These are phyloP conservation scores for Parastagonospora avenae DNA, from an alignment of 2,329 filamentous ascomycete genomes.

Conservation along the genomic window DNA sequence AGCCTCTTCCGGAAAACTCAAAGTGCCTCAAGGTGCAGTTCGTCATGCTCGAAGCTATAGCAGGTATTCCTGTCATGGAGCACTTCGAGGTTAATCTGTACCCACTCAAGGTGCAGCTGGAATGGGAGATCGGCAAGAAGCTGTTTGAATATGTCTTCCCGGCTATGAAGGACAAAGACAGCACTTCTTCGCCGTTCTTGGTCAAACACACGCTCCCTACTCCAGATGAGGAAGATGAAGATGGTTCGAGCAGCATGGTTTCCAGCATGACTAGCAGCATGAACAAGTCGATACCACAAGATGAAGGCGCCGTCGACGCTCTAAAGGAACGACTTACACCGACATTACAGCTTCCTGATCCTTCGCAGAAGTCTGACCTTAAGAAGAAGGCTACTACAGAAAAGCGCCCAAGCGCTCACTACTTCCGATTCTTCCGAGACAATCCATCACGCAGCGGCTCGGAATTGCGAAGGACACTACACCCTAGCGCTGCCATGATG, in stretches of 20 bases:
- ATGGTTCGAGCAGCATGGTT: conserved; percentile 44
- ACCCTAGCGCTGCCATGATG: conserved; percentile 31
- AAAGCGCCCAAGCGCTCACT: conserved; percentile 35
- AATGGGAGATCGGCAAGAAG: conserved; percentile 88
- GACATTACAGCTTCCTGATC: conserved; percentile 67
- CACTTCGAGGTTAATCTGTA: conserved; percentile 94
- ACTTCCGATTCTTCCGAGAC: conserved; percentile 45
- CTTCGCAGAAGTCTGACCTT: conserved; percentile 41
- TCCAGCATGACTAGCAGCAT: conserved; percentile 23
- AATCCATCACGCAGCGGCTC: conserved; percentile 33
- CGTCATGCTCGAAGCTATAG: conserved; percentile 98
- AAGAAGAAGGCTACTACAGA: conserved; percentile 27
- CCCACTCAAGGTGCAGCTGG: conserved; percentile 90
- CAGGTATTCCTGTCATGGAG: conserved; percentile 95
- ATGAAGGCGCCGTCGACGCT: conserved; percentile 67
- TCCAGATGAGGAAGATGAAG: conserved; percentile 56
- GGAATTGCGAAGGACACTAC: conserved; percentile 38
- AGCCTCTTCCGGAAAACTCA: conserved; percentile 61
- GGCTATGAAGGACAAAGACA: conserved; percentile 64
- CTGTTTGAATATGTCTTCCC: conserved; percentile 98
- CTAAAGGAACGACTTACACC: conserved; percentile 83
- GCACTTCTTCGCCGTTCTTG: conserved; percentile 65
- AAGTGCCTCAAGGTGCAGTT: conserved; percentile 95
- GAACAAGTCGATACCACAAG: conserved; percentile 24
- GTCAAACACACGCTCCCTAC: conserved; percentile 58